These are phyloP conservation scores for Reutealis trisperma DNA, from an alignment of 345 rosid genomes.

Conservation along the genomic window DNA sequence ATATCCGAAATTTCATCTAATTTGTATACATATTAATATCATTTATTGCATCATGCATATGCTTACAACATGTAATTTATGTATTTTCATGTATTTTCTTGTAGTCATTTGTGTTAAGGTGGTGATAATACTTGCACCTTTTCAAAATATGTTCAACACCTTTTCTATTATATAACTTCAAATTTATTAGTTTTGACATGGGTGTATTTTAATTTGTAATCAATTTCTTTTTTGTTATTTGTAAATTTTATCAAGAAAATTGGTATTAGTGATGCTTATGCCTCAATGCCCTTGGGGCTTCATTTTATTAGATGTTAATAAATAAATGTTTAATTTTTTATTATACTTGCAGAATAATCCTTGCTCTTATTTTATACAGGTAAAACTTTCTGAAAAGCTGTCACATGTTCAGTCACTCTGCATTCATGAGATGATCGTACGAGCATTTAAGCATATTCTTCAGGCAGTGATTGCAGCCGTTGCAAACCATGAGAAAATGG, in stretches of 20 bases:
- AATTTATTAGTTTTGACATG: background rate
- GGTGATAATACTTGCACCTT: background rate
- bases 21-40: background rate
- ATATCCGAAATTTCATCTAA: background rate
- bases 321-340: background rate
- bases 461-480: slow-evolving; percentile 85
- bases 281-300: background rate
- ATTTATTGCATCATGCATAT: background rate
- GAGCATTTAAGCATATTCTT: slow-evolving; percentile 90
- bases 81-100: background rate
- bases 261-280: background rate
- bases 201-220: background rate
- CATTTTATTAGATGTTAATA: background rate
- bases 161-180: background rate
- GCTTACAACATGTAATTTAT: background rate
- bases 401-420: slow-evolving; percentile 96
- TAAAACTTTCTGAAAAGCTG: slow-evolving; percentile 88
- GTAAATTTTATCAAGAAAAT: background rate
- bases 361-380: slow-evolving; percentile 51
- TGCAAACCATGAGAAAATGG: slow-evolving; percentile 57
- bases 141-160: background rate
- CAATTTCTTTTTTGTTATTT: background rate
- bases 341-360: slow-evolving; percentile 5
- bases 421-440: slow-evolving; percentile 94
- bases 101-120: background rate